phyloP scores from a whole-genome alignment of 2,329 filamentous ascomycete species.

The Colletotrichum noveboracense region DNA sequence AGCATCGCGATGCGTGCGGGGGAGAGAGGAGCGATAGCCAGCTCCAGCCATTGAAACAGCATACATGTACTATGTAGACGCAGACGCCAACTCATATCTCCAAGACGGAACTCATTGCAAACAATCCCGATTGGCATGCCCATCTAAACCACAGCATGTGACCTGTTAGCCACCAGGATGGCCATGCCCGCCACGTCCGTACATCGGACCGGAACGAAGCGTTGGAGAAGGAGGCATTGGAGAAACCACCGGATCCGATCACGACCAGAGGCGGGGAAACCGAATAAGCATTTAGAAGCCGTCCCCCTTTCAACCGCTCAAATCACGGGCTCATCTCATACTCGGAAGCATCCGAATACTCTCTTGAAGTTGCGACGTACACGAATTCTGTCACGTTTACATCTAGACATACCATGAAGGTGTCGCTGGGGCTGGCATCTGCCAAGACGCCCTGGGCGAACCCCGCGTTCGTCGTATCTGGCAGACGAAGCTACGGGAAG shows the following conservation, averaged over 20 bases:
- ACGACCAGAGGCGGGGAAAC: background rate
- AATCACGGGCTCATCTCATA: background rate
- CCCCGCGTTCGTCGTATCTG: background rate
- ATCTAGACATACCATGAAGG: background rate
- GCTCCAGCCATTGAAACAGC: background rate
- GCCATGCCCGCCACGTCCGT: conserved; percentile 13
- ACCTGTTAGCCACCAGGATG: background rate
- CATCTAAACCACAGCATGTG: background rate
- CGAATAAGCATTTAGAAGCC: background rate
- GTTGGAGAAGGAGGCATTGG: background rate
- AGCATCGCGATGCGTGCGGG: background rate
- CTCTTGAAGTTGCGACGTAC: background rate
- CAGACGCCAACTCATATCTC: background rate
- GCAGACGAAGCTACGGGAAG: conserved; percentile 13
- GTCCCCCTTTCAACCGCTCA: background rate
- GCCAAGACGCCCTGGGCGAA: conserved; percentile 8
- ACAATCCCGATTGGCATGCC: background rate
- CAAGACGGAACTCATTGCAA: background rate
- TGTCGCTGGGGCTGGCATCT: background rate
- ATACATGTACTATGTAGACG: background rate
- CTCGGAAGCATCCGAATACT: background rate
- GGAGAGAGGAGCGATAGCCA: background rate
- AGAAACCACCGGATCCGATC: background rate
- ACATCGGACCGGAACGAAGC: conserved; percentile 1
- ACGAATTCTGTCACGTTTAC: background rate